phyloP scores from a whole-genome alignment of 1,284 basidiomycete genomes.

The Tylopilus sp. region DNA sequence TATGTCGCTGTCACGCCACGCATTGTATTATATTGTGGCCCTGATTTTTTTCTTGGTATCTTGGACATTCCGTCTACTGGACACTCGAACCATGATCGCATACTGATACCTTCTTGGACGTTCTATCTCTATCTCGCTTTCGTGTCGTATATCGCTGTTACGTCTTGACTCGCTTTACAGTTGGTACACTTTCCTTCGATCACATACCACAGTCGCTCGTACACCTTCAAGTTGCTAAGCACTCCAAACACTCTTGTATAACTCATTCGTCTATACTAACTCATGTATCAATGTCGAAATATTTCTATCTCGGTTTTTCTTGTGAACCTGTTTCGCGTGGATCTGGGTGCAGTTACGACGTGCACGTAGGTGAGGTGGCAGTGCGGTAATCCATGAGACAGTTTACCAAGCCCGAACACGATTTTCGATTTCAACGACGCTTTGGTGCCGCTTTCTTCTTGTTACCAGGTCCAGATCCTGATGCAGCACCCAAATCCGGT shows the following conservation, averaged over 20 bases:
- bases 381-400: background rate
- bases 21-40: constrained; percentile 16
- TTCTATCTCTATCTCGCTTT: constrained; percentile 8
- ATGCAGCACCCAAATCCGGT: constrained; percentile 3
- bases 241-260: constrained; percentile 20
- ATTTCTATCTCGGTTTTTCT: background rate
- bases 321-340: background rate
- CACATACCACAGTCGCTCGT: background rate
- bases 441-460: constrained; percentile 24
- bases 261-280: constrained; percentile 18
- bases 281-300: constrained; percentile 21
- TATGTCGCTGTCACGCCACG: background rate
- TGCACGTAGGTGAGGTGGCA: background rate
- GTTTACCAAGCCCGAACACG: background rate
- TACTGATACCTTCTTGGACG: constrained; percentile 29
- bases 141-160: constrained; percentile 16
- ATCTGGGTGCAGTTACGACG: background rate
- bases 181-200: background rate
- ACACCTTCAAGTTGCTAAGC: constrained; percentile 8
- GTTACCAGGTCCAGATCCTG: background rate
- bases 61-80: constrained; percentile 24
- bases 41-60: constrained; percentile 15
- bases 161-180: constrained; percentile 2
- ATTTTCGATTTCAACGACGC: constrained; percentile 21
- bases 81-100: constrained; percentile 12